Conservation (phyloP, 2,329 filamentous ascomycete species). For the Metarhizium brunneum region DNA sequence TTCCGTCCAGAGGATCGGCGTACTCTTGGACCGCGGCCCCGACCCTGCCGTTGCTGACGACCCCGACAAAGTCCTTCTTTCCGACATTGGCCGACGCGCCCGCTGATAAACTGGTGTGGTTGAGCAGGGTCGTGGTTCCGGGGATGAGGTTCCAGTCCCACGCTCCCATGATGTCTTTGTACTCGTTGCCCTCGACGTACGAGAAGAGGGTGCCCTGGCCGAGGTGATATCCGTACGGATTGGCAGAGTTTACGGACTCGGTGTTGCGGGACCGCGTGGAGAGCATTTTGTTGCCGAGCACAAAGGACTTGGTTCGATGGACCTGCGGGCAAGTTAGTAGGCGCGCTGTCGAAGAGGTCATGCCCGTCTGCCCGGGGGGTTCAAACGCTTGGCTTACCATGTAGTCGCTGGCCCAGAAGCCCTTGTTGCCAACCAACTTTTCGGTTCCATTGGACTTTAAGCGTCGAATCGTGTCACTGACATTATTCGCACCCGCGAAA, state of each 20-base stretch:
- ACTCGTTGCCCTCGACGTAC: constrained; percentile 15
- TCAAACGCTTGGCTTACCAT: constrained; percentile 7
- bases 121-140: constrained; percentile 12
- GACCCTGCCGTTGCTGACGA: constrained; percentile 13
- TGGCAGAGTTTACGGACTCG: constrained; percentile 13
- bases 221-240: constrained; percentile 13
- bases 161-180: constrained; percentile 14
- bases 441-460: constrained; percentile 14
- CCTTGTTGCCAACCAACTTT: constrained; percentile 13
- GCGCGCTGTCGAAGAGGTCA: too few species aligned
- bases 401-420: constrained; percentile 15
- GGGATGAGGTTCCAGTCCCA: constrained; percentile 17
- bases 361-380: neutral
- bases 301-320: constrained; percentile 9
- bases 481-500: constrained; percentile 9
- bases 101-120: constrained; percentile 7
- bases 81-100: constrained; percentile 6
- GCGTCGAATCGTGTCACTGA: constrained; percentile 9
- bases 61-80: constrained; percentile 13
- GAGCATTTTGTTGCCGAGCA: constrained; percentile 13
- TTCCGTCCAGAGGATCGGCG: constrained; percentile 10
- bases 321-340: constrained; percentile 2
- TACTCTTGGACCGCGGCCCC: constrained; percentile 12
- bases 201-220: constrained; percentile 15
- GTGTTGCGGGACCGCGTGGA: constrained; percentile 12